phyloP scores from a whole-genome alignment of 495 filamentous ascomycete species.

The Penicillium salamii region DNA sequence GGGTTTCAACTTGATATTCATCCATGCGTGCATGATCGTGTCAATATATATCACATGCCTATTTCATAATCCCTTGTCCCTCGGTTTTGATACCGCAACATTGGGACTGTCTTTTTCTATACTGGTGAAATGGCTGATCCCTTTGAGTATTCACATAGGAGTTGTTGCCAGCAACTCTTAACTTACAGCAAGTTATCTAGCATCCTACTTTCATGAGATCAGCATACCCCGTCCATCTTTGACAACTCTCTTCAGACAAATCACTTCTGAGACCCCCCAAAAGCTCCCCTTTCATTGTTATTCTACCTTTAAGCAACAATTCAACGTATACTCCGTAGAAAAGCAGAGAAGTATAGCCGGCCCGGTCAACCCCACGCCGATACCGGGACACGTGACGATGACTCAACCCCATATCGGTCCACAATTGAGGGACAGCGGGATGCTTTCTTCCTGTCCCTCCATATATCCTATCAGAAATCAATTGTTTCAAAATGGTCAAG shows the following conservation, averaged over 20 bases:
- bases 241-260: too few species aligned
- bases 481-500: constrained; percentile 32
- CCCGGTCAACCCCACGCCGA: constrained; percentile 20
- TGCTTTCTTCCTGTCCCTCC: constrained; percentile 4
- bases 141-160: not conserved
- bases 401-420: constrained; percentile 16
- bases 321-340: not conserved
- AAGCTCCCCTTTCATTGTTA: too few species aligned
- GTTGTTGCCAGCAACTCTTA: too few species aligned
- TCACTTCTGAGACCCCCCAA: too few species aligned
- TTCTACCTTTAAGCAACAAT: too few species aligned
- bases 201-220: too few species aligned
- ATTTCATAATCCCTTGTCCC: not conserved
- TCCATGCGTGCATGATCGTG: not conserved
- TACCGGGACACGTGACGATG: constrained; percentile 28
- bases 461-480: constrained; percentile 14
- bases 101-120: too few species aligned
- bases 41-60: not conserved
- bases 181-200: too few species aligned
- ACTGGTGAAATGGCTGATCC: not conserved
- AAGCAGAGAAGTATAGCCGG: not conserved
- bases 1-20: not conserved
- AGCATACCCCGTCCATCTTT: too few species aligned
- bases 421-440: not conserved
- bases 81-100: too few species aligned